Base-by-base conservation (phyloP, 225 moss, liverwort and hornwort genomes). In the Thuidium tamariscinum region DNA sequence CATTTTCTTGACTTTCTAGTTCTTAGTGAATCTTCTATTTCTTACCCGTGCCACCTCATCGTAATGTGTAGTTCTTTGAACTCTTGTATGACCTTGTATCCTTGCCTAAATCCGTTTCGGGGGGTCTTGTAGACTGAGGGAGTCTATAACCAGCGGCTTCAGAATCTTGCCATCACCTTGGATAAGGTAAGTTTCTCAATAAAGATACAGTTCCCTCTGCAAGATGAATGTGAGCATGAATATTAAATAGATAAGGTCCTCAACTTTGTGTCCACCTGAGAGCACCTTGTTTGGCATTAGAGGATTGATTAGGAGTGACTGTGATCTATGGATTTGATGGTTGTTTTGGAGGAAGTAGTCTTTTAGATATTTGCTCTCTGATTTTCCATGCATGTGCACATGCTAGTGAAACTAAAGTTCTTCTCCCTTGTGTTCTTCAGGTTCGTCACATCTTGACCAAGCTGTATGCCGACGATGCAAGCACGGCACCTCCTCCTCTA, bases 111-210 rank as follows among this genome's bases (percentile, higher is more conserved):
- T 63, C 71, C 34, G 26, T 89, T 63, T 62, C 57, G 67, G 85
- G 76, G 36, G 63, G 61, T 52, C 25, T 67, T 90, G 87, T 91
- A 99, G 99, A 93, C 95, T 17, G 99, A 99, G 65, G 99, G 99
- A 81, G 97, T 99, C 36, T 99, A 96, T 85, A 99, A 96, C 88
- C 97, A 97, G 89, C 94, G 99, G 77, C 93, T 99, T 87, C 99
- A 99, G 82, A 99, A 99, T 87, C 90, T 99, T 83, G 95, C 99
- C 65, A 99, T 99, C 77, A 99, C 99, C 81, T 92, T 99, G 82
- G 99, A 99, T 76, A 99, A 99, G 97, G 99, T 96, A 36, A 85
- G n/a, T 76, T 82, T 48, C 68, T 62, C 29, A 44, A 10, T 59
- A n/a, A 23, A 79, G 68, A 61, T 17, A 16, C 34, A 54, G 77